These are phyloP conservation scores for Hypericum androsaemum DNA, from an alignment of 345 rosid species.

Conservation along the genomic window DNA sequence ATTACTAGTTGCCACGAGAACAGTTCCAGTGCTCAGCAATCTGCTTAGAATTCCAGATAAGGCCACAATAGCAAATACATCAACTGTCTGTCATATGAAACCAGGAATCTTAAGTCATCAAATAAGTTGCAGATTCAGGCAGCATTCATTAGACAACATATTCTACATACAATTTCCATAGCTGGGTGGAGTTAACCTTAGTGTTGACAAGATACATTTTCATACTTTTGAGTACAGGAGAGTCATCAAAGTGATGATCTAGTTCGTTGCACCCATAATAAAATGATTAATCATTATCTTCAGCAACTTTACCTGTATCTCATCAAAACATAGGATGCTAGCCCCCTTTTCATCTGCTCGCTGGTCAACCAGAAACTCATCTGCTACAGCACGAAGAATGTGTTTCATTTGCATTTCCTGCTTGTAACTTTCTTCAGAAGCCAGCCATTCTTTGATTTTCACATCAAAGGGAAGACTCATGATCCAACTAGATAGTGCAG, in stretches of 20 bases:
- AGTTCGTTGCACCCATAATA: too few species aligned
- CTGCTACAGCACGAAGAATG: slow-evolving; percentile 89
- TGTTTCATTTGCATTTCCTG: slow-evolving; percentile 67
- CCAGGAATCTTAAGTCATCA: slow-evolving; percentile 17
- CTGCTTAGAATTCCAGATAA: slow-evolving; percentile 97
- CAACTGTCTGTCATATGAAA: slow-evolving; percentile 67
- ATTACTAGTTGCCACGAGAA: slow-evolving; percentile 90
- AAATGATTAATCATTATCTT: too few species aligned
- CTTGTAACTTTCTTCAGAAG: slow-evolving; percentile 80
- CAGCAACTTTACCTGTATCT: slow-evolving; percentile 61
- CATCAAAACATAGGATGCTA: slow-evolving; percentile 84
- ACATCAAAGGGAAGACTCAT: slow-evolving; percentile 74
- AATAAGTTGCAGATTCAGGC: slow-evolving; percentile 10
- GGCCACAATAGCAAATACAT: slow-evolving; percentile 96
- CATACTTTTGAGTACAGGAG: too few species aligned
- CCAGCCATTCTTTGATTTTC: slow-evolving; percentile 85
- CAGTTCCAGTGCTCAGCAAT: slow-evolving; percentile 74
- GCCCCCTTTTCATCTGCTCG: slow-evolving; percentile 58
- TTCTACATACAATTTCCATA: background rate
- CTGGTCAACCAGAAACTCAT: slow-evolving; percentile 57
- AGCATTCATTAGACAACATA: slow-evolving; percentile 4
- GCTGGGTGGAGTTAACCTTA: too few species aligned
- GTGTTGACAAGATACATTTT: too few species aligned
- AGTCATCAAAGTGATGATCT: too few species aligned
- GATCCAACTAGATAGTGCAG: slow-evolving; percentile 68